These are phyloP conservation scores for Coemansia sp. DNA, from an alignment of 192 early-diverging fungal genomes.

Conservation along the genomic window DNA sequence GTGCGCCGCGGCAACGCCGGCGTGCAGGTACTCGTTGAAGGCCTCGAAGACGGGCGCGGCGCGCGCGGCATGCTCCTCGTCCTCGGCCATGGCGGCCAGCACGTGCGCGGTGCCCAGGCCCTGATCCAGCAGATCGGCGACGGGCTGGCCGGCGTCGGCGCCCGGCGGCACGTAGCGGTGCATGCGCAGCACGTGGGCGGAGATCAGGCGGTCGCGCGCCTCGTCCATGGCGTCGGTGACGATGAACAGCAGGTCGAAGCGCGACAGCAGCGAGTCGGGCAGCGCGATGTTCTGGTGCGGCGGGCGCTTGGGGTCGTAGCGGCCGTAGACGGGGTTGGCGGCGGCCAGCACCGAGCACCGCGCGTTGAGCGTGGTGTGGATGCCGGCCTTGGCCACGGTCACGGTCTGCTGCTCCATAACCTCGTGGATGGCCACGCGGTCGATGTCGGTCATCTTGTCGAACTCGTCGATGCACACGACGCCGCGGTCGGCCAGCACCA, in stretches of 20 bases:
- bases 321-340: slow-evolving; percentile 90
- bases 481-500: slow-evolving; percentile 96
- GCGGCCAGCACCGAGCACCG: slow-evolving; percentile 95
- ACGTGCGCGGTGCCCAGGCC: slow-evolving; percentile 29
- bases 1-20: slow-evolving; percentile 56
- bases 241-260: slow-evolving; percentile 97
- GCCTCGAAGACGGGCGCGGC: slow-evolving; percentile 78
- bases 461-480: slow-evolving; percentile 99
- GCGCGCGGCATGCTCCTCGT: slow-evolving; percentile 53
- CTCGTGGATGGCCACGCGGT: slow-evolving; percentile 98
- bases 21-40: slow-evolving; percentile 78
- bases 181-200: slow-evolving; percentile 90
- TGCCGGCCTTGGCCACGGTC: slow-evolving; percentile 97
- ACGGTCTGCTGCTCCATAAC: slow-evolving; percentile 99
- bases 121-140: slow-evolving; percentile 44
- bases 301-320: slow-evolving; percentile 80
- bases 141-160: slow-evolving; percentile 70
- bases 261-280: slow-evolving; percentile 91
- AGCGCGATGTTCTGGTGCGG: slow-evolving; percentile 93
- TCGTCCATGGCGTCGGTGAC: slow-evolving; percentile 90
- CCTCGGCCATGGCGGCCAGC: slow-evolving; percentile 39
- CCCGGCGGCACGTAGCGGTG: slow-evolving; percentile 88
- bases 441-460: slow-evolving; percentile 97
- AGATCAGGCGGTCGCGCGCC: slow-evolving; percentile 76
- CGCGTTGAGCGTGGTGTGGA: slow-evolving; percentile 95